Evolutionary conservation across 768 basidiomycete species (phyloP), one percentile per base, ranked within the genome.

Genomic region (Pleurotus platypus): DNA sequence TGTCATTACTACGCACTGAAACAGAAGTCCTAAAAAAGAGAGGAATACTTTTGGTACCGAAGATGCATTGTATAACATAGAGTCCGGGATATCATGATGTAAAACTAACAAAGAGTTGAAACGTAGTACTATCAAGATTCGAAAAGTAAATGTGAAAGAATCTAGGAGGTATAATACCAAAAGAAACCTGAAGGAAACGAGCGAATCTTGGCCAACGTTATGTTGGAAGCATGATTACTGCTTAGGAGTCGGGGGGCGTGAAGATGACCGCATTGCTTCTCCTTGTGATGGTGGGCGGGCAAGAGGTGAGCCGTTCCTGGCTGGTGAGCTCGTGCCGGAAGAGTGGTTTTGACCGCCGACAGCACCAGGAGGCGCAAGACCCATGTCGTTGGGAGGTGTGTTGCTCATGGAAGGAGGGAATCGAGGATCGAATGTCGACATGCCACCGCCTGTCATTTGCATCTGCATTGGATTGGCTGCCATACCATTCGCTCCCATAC

Each of bases 361-460:
- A 13, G 57, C 66, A 49, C 57, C 64, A 4, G 75, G 78, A 26
- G 78, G 76, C 22, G 71, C 70, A 39, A 76, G 70, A 2, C 73
- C 72, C 7, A 61, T 35, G 12, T 74, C 75, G 58, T 69, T 67
- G 15, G 63, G 63, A 7, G 66, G 61, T 22, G 66, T 53, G 4
- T 57, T 62, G 45, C 66, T 67, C 60, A 60, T 62, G 39, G 68
- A 69, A 20, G 80, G 78, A 12, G 81, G 75, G 64, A 82, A 83
- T 54, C 83, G 77, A 5, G 83, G 64, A 60, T 86, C 85, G 66
- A 87, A 87, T 20, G 65, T 66, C 37, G 82, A 80, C 69, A 54
- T 54, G 12, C 51, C 51, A 42, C 79, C 82, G 1, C 85, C 86
- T 13, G 85, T 86, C 79, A 81, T 83, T 64, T 85, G 83, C 80